A percentile compares a stretch with the other conserved stretches of the same genome.
Conservation (phyloP, 2,329 filamentous ascomycete species). For the Ascochyta viciae-villosae region DNA sequence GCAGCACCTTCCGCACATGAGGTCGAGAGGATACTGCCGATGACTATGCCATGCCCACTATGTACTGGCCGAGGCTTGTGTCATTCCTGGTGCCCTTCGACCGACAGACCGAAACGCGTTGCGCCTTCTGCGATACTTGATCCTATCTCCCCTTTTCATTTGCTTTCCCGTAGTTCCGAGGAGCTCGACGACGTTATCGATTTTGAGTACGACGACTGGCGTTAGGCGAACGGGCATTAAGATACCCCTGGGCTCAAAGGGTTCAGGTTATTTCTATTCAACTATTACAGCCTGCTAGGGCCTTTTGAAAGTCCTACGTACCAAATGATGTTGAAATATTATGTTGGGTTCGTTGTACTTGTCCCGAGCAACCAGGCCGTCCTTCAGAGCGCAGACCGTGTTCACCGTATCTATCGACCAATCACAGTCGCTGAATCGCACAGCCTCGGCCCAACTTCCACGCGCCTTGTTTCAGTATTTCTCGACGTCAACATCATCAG, state of each 20-base stretch:
- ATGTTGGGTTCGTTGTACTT: too few relatives aligned
- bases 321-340: too few relatives aligned
- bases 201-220: constrained; percentile 10
- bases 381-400: not conserved
- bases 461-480: constrained; percentile 7
- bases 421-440: not conserved
- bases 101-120: not conserved
- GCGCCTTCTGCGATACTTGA: not conserved
- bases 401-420: constrained; percentile 6
- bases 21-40: not conserved
- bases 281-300: not conserved
- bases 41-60: not conserved
- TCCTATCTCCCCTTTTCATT: not conserved
- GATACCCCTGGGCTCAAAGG: constrained; percentile 22
- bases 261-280: constrained; percentile 11
- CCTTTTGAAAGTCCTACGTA: too few relatives aligned
- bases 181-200: constrained; percentile 2
- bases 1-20: not conserved
- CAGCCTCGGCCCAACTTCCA: constrained; percentile 15
- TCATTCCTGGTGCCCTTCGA: not conserved
- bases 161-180: not conserved
- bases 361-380: too few relatives aligned
- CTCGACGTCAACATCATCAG: constrained; percentile 14
- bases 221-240: constrained; percentile 20
- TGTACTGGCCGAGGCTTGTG: not conserved